Base-by-base conservation (phyloP, 164 flowering plant species). In the Aristolochia californica region DNA sequence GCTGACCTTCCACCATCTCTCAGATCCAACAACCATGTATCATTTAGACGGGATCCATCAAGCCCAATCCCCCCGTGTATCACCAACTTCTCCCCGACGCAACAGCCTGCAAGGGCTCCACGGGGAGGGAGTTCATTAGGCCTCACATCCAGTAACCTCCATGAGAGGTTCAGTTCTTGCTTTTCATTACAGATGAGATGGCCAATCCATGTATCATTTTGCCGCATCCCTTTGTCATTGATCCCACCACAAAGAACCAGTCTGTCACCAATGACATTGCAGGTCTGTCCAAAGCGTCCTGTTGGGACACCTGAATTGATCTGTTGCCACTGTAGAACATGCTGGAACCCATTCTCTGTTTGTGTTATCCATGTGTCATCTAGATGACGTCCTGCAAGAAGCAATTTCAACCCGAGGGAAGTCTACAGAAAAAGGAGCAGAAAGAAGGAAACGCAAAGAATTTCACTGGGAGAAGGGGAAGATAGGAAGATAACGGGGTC, bases 331-430 rank as follows among this genome's bases (percentile, higher is more conserved):
- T 66, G 71, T 50, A 75, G n/a, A 50, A 58, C 68, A 40, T 66
- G 68, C 47, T 55, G 75, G 43, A 70, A 67, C 54, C 75, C 81
- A 21, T 75, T 71, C 13, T 88, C 85, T 55, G 74, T 25, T 51
- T 77, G 70, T 21, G 94, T 91, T 48, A 79, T 77, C 98, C 98
- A 88, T 53, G 95, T 85, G 68, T 93, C 98, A 68, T 93, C 97
- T 13, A 88, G 87, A 77, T 87, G 97, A 11, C 94, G 83, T 12
- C 98, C 98, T 93, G 62, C 49, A 61, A 12, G 17, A 40, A 15
- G 45, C 26, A 30, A 34, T 34, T 34, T 34, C 40, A 34, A 8
- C 10, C 10, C 10, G 10, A 34, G 9, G 10, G 10, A 34, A 34
- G 40, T 34, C 10, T 12, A 34, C 10, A 34, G 40, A 34, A 9